A percentile compares a stretch with the other conserved stretches of the same genome.
Conservation (phyloP, 805 yeast genomes). For the Zygosaccharomyces kombuchaensis region DNA sequence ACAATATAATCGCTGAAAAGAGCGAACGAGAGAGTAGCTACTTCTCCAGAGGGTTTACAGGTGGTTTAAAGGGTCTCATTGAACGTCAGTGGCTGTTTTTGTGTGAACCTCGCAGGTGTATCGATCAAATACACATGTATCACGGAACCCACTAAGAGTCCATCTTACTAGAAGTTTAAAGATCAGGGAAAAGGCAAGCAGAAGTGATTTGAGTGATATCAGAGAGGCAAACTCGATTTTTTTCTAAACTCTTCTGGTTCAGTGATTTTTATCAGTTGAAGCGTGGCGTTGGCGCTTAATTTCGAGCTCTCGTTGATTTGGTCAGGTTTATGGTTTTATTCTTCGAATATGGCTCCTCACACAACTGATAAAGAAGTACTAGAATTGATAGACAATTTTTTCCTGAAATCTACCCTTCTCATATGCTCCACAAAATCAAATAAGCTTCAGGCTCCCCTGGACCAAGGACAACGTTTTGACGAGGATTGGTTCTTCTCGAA, state of each 20-base stretch:
- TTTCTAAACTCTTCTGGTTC: neutral
- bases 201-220: neutral
- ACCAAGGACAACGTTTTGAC: constrained; percentile 12
- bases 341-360: constrained; percentile 4
- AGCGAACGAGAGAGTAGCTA: neutral
- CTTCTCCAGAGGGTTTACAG: neutral
- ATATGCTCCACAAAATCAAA: constrained; percentile 45
- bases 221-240: neutral
- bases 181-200: neutral
- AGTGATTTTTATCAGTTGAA: neutral
- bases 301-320: neutral
- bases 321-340: neutral
- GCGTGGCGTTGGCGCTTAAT: constrained; percentile 6
- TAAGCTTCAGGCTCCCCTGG: constrained; percentile 22
- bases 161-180: neutral
- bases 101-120: neutral
- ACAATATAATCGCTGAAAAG: neutral
- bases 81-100: neutral
- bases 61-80: constrained; percentile 1
- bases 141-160: neutral
- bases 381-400: constrained; percentile 55
- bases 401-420: constrained; percentile 56
- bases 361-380: constrained; percentile 21
- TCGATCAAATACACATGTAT: constrained; percentile 1
- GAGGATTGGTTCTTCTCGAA: constrained; percentile 16